Conservation (phyloP, 306 rosid species). For the Mucuna pruriens region DNA sequence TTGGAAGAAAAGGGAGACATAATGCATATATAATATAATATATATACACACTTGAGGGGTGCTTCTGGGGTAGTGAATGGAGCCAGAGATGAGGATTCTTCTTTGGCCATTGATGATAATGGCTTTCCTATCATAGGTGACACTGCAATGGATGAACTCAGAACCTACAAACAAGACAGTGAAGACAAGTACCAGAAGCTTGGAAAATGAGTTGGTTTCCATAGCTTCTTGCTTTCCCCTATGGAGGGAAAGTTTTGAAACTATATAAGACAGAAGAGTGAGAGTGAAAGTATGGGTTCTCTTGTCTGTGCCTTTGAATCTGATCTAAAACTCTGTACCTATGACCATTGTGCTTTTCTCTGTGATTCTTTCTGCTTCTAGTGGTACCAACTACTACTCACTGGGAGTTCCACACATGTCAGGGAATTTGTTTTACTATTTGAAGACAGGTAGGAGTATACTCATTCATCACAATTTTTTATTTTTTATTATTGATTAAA, state of each 20-base stretch:
- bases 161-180: conserved; percentile 44
- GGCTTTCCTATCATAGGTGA: conserved; percentile 85
- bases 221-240: conserved; percentile 41
- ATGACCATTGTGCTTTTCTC: conserved; percentile 33
- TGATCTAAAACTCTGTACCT: conserved; percentile 41
- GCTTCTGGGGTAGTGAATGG: conserved; percentile 98
- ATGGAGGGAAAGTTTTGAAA: conserved; percentile 49
- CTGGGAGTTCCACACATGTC: conserved; percentile 32
- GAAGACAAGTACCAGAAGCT: conserved; percentile 51
- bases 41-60: conserved; percentile 74
- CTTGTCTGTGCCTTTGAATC: conserved; percentile 32
- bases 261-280: conserved; percentile 1
- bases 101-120: conserved; percentile 92
- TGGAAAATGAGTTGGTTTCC: conserved; percentile 83
- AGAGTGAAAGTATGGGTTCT: background rate
- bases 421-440: conserved; percentile 26
- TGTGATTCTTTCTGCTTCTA: conserved; percentile 7
- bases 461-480: no score
- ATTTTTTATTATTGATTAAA: no score
- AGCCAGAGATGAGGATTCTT: conserved; percentile 89
- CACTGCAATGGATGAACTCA: conserved; percentile 63
- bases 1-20: background rate
- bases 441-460: no score
- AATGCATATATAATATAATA: no score
- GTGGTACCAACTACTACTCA: background rate